Base-by-base conservation (phyloP, 768 basidiomycete genomes). In the Tulasnella calospora region DNA sequence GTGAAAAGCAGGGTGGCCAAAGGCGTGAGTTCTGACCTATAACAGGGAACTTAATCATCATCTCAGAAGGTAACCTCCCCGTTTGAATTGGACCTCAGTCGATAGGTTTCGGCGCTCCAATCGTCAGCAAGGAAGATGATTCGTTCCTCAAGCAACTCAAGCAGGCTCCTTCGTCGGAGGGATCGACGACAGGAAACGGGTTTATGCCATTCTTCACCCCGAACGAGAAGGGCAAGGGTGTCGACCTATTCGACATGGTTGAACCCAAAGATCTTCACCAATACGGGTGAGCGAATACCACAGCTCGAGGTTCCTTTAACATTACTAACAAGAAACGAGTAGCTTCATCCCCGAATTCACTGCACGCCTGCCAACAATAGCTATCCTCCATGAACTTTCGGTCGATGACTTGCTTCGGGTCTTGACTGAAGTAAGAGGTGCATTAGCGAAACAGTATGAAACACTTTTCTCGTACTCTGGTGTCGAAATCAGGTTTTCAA, bases 311-410 rank as follows among this genome's bases (percentile, higher is more conserved):
- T 40, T 69, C 23, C 51, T 38, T 33, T 46, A 12, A 51, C 6
- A 12, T 70, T 19, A 33, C 61, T 81, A 47, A 69, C 40, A 77
- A 81, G 36, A 2, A 19, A 30, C 77, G 40, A 70, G 9, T 78
- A 93, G 93, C 3, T 93, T 98, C 80, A 98, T 98, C 78, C 96
- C 96, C 33, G 96, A 99, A 77, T 98, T 99, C 81, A 89, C 97
- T 73, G 95, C 94, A 23, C 92, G 97, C 38, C 85, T 98, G n/a
- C 96, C 96, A 6, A 92, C 95, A n/a, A 88, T 96, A 46, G 93
- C 96, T 5, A 90, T 94, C 0, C 88, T 99, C 8, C 84, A 92
- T 8, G 92, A 93, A 8, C 87, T 98, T 2, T 92, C 93, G 7
- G 88, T 92, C 13, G 83, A 89, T 15, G 97, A 98, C 84, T 87